Evolutionary conservation across 495 filamentous ascomycete species (phyloP).

Genomic region (Cercophora scortea): DNA sequence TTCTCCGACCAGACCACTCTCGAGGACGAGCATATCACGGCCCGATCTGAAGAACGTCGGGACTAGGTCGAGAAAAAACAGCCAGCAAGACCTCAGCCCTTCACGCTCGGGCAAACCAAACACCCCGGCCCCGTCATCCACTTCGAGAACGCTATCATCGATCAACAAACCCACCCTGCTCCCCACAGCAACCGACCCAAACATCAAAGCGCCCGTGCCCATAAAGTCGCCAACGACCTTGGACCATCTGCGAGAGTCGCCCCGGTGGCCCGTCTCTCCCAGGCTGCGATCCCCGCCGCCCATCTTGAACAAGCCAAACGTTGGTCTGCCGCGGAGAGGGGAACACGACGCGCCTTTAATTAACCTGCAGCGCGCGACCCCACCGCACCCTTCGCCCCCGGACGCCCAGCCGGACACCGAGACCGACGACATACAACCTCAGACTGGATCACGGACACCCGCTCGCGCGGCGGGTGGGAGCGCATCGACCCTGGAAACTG

Average conservation of each 20-base stretch:
- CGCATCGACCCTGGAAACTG: slow-evolving; percentile 74
- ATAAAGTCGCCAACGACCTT: slow-evolving; percentile 46
- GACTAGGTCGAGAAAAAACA: slow-evolving; percentile 60
- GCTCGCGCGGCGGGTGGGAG: slow-evolving; percentile 59
- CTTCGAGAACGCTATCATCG: slow-evolving; percentile 54
- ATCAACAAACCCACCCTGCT: slow-evolving; percentile 51
- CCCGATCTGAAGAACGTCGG: slow-evolving; percentile 22
- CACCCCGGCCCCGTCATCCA: slow-evolving; percentile 51
- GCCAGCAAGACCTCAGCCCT: slow-evolving; percentile 60
- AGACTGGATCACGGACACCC: slow-evolving; percentile 54
- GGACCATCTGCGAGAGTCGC: slow-evolving; percentile 48
- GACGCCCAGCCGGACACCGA: slow-evolving; percentile 39
- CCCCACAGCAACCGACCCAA: slow-evolving; percentile 48
- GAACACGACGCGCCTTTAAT: slow-evolving; percentile 45
- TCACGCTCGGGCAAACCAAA: slow-evolving; percentile 44
- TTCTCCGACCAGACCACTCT: slow-evolving; percentile 35
- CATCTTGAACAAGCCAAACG: slow-evolving; percentile 33
- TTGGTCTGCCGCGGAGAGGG: slow-evolving; percentile 33
- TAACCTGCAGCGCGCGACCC: slow-evolving; percentile 45
- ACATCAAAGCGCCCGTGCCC: slow-evolving; percentile 54
- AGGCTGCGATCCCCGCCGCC: slow-evolving; percentile 63
- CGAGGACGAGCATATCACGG: slow-evolving; percentile 19
- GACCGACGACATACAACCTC: slow-evolving; percentile 43
- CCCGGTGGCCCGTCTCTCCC: slow-evolving; percentile 61
- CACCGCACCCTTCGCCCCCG: slow-evolving; percentile 30